Percentiles rank a stretch among this genome's conserved stretches.
phyloP scores from a whole-genome alignment of 495 filamentous ascomycete genomes.

The Chlorociboria aeruginascens region DNA sequence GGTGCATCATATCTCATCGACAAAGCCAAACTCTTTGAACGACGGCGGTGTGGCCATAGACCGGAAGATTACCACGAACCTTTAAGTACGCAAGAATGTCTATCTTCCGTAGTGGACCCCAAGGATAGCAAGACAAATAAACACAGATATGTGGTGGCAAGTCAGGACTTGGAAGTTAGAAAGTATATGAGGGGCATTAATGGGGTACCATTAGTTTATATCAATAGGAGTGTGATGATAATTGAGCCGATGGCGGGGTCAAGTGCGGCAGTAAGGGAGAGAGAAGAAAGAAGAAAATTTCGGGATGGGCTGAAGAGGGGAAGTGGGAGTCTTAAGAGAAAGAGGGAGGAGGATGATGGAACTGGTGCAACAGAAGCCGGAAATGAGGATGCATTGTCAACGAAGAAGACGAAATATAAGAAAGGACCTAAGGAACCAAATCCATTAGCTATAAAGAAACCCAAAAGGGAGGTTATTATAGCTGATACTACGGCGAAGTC shows the following conservation, averaged over 20 bases:
- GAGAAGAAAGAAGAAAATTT: constrained; percentile 66
- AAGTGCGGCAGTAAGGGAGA: constrained; percentile 48
- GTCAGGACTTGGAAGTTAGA: constrained; percentile 49
- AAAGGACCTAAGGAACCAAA: constrained; percentile 76
- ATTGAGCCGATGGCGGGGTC: constrained; percentile 72
- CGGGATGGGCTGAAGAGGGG: constrained; percentile 49
- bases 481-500: no score
- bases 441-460: constrained; percentile 80
- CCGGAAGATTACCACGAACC: constrained; percentile 56
- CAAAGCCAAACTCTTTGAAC: constrained; percentile 61
- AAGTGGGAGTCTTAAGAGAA: constrained; percentile 38
- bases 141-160: constrained; percentile 81
- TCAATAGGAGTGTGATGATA: constrained; percentile 78
- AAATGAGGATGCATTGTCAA: constrained; percentile 24
- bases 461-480: constrained; percentile 34
- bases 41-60: constrained; percentile 82
- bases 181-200: constrained; percentile 43
- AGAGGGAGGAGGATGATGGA: constrained; percentile 39
- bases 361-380: constrained; percentile 21
- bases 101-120: constrained; percentile 66
- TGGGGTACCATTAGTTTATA: constrained; percentile 67
- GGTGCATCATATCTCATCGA: constrained; percentile 48
- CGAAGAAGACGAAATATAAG: constrained; percentile 44
- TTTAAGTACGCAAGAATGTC: constrained; percentile 64
- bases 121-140: constrained; percentile 64